Evolutionary conservation across 331 rosid species (phyloP).

Genomic region (Cydonia oblonga): DNA sequence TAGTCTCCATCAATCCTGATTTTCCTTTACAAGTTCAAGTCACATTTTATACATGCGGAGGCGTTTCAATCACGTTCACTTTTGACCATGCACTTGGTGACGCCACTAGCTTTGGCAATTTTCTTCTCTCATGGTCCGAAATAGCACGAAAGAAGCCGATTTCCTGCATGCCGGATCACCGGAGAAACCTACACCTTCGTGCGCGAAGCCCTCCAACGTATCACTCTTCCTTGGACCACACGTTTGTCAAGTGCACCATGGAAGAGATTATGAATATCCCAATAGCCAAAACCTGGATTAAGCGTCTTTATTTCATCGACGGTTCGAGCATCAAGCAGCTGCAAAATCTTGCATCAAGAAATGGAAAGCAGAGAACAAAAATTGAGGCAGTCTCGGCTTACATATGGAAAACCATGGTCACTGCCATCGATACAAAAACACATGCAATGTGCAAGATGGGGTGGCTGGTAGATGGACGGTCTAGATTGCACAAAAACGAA

Average conservation of each 20-base stretch:
- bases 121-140: conserved; percentile 62
- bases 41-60: conserved; percentile 50
- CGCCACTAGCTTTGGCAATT: conserved; percentile 64
- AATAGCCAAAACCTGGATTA: conserved; percentile 21
- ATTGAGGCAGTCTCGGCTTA: conserved; percentile 80
- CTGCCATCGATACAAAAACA: conserved; percentile 25
- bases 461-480: conserved; percentile 70
- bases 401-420: conserved; percentile 59
- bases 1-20: not conserved
- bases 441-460: conserved; percentile 51
- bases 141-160: conserved; percentile 39
- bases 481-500: conserved; percentile 15
- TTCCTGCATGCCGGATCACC: conserved; percentile 46
- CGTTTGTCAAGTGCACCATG: conserved; percentile 52
- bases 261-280: conserved; percentile 68
- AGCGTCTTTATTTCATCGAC: conserved; percentile 53
- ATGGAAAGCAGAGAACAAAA: conserved; percentile 49
- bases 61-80: conserved; percentile 50
- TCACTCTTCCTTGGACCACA: conserved; percentile 49
- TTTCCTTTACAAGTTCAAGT: conserved; percentile 57
- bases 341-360: conserved; percentile 8
- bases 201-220: conserved; percentile 59
- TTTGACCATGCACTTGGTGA: conserved; percentile 91
- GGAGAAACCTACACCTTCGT: conserved; percentile 23
- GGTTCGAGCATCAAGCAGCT: conserved; percentile 27